A percentile compares a stretch with the other conserved stretches of the same genome.
These are phyloP conservation scores for Dendrostoma leiphaemia DNA, from an alignment of 2,329 filamentous ascomycete genomes.

Conservation along the genomic window DNA sequence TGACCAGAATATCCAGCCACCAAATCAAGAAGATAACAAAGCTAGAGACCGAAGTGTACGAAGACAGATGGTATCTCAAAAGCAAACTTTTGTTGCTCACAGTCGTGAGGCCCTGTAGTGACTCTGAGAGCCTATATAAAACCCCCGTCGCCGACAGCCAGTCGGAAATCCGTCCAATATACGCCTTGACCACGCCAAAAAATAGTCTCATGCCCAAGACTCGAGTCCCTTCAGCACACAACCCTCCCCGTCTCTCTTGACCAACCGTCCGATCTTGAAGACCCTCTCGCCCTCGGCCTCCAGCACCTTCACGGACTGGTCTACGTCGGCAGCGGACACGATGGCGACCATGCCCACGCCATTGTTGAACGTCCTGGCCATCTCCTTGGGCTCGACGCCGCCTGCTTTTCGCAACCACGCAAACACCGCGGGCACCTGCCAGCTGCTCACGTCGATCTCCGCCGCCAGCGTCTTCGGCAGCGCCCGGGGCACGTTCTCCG, in stretches of 20 bases:
- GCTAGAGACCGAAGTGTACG: too few species aligned
- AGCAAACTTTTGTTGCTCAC: too few species aligned
- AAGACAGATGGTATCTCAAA: too few species aligned
- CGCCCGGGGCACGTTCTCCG: constrained; percentile 95
- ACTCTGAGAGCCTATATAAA: too few species aligned
- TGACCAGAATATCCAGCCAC: too few species aligned
- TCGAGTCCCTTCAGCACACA: constrained; percentile 42
- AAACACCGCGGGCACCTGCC: constrained; percentile 78
- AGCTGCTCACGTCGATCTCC: constrained; percentile 73
- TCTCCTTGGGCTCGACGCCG: constrained; percentile 74
- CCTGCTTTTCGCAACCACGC: constrained; percentile 75
- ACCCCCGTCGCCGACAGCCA: too few species aligned
- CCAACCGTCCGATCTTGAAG: constrained; percentile 70
- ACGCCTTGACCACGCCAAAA: too few species aligned
- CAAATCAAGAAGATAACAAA: too few species aligned
- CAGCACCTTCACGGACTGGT: constrained; percentile 58
- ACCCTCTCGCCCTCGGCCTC: constrained; percentile 72
- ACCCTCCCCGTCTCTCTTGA: constrained; percentile 53
- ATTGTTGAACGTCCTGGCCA: constrained; percentile 92
- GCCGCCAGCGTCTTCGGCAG: constrained; percentile 76
- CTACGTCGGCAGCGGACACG: constrained; percentile 64
- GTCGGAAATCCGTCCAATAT: too few species aligned
- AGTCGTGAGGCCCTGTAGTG: too few species aligned
- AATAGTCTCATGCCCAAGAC: constrained; percentile 14
- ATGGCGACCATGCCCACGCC: constrained; percentile 93